phyloP scores from a whole-genome alignment of 73 alveolate genomes.

The Stentor coeruleus region DNA sequence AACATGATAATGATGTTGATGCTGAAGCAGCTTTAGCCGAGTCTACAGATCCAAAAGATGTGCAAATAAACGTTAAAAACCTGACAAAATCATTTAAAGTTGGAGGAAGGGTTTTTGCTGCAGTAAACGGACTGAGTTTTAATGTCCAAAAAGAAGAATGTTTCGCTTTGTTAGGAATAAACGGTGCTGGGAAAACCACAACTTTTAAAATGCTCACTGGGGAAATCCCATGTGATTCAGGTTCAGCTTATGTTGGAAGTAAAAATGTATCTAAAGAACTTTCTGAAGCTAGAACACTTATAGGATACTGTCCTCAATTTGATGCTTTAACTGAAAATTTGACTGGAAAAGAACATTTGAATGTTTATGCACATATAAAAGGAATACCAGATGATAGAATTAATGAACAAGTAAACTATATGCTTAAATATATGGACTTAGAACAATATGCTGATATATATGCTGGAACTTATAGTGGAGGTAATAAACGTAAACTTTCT shows the following conservation, averaged over 20 bases:
- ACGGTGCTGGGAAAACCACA: slow-evolving; percentile 69
- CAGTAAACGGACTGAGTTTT: slow-evolving; percentile 52
- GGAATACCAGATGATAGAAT: slow-evolving; percentile 52
- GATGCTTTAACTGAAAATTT: slow-evolving; percentile 71
- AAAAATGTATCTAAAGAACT: slow-evolving; percentile 48
- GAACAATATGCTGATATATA: slow-evolving; percentile 46
- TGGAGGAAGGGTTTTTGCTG: no score
- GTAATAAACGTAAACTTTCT: slow-evolving; percentile 60
- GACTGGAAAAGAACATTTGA: slow-evolving; percentile 79
- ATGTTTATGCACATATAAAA: slow-evolving; percentile 64
- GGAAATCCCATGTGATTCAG: slow-evolving; percentile 61
- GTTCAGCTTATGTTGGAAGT: slow-evolving; percentile 54
- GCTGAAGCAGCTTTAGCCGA: slow-evolving; percentile 32
- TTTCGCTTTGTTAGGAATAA: slow-evolving; percentile 59
- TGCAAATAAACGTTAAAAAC: slow-evolving; percentile 40
- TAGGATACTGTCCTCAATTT: slow-evolving; percentile 90
- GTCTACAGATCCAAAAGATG: slow-evolving; percentile 42
- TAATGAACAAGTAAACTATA: slow-evolving; percentile 56
- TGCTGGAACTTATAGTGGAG: slow-evolving; percentile 60
- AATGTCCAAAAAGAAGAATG: slow-evolving; percentile 54
- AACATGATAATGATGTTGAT: slow-evolving; percentile 48
- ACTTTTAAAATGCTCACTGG: slow-evolving; percentile 66
- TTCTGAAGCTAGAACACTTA: slow-evolving; percentile 54
- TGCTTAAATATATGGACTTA: slow-evolving; percentile 71
- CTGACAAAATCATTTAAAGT: slow-evolving; percentile 55